phyloP scores from a whole-genome alignment of 768 basidiomycete genomes.

The Boletus rex-veris region DNA sequence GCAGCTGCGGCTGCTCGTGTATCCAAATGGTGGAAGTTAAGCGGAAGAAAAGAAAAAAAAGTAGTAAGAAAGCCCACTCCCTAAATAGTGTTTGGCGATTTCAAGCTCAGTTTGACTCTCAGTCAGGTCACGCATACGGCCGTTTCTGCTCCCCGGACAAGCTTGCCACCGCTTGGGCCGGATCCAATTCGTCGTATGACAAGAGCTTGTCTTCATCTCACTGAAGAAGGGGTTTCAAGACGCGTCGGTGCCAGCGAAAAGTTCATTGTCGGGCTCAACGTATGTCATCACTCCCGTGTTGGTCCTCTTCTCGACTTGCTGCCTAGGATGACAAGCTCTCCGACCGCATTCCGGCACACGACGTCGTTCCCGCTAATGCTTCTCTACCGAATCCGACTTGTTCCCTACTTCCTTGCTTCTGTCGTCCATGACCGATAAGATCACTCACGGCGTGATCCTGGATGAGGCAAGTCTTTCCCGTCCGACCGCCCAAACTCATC shows the following conservation, averaged over 20 bases:
- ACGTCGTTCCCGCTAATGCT: slow-evolving; percentile 73
- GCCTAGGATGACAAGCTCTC: slow-evolving; percentile 58
- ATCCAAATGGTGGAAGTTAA: too few species aligned
- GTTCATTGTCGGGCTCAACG: slow-evolving; percentile 84
- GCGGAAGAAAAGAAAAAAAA: too few species aligned
- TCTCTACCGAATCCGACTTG: slow-evolving; percentile 78
- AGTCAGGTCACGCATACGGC: slow-evolving; percentile 89
- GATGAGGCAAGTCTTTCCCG: slow-evolving; percentile 63
- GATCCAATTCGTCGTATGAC: slow-evolving; percentile 84
- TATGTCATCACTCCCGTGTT: slow-evolving; percentile 34
- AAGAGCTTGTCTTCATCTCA: slow-evolving; percentile 80
- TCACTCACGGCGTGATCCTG: slow-evolving; percentile 91
- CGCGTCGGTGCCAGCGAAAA: slow-evolving; percentile 73
- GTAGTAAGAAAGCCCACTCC: too few species aligned
- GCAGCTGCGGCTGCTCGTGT: too few species aligned
- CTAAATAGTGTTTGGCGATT: too few species aligned
- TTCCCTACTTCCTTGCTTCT: slow-evolving; percentile 93
- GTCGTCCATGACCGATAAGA: slow-evolving; percentile 98
- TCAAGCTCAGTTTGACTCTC: too few species aligned
- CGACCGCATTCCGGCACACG: slow-evolving; percentile 45
- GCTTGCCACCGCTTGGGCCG: slow-evolving; percentile 59
- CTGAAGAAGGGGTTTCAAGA: slow-evolving; percentile 79
- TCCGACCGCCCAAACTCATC: not conserved
- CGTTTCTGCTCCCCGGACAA: slow-evolving; percentile 87
- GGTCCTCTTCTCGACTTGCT: not conserved